phyloP scores from a whole-genome alignment of 1,139 yeast species.

The Geotrichum aggregatum region DNA sequence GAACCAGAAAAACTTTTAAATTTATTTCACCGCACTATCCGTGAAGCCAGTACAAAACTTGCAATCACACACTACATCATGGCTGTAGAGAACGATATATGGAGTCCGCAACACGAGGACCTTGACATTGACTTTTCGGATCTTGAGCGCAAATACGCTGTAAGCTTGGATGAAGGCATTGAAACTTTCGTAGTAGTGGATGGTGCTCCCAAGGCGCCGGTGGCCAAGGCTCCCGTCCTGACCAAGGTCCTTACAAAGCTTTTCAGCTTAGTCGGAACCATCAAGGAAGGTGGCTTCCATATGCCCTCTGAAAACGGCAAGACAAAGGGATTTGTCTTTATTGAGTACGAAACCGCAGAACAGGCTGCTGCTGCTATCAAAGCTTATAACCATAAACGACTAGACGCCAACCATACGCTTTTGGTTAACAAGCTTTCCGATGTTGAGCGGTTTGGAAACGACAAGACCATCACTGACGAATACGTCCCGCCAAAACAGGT shows the following conservation, averaged over 20 bases:
- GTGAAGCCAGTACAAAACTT: slow-evolving; percentile 2
- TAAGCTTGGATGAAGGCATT: slow-evolving; percentile 57
- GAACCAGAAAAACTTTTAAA: slow-evolving; percentile 3
- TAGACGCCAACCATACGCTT: slow-evolving; percentile 90
- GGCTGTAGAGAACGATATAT: slow-evolving; percentile 15
- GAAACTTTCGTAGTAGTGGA: slow-evolving; percentile 84
- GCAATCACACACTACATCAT: slow-evolving; percentile 3
- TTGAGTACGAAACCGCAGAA: slow-evolving; percentile 67
- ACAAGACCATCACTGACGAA: slow-evolving; percentile 59
- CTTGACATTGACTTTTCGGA: slow-evolving; percentile 71
- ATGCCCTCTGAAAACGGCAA: slow-evolving; percentile 74
- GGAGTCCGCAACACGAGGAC: slow-evolving; percentile 20
- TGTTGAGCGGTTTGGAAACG: slow-evolving; percentile 73
- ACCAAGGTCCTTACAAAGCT: slow-evolving; percentile 81
- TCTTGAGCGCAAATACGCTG: slow-evolving; percentile 70
- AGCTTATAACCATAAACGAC: slow-evolving; percentile 78
- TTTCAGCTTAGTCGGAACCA: slow-evolving; percentile 67
- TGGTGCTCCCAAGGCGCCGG: slow-evolving; percentile 95
- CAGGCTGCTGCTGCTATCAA: slow-evolving; percentile 78
- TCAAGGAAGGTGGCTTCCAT: slow-evolving; percentile 61
- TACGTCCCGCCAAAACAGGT: slow-evolving; percentile 69
- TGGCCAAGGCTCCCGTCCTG: slow-evolving; percentile 76
- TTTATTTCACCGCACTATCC: slow-evolving; percentile 17
- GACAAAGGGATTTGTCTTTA: slow-evolving; percentile 83
- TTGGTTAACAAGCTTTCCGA: slow-evolving; percentile 79